Base-by-base conservation (phyloP, 1,139 yeast species). In the Lodderomyces orthopsilosis region DNA sequence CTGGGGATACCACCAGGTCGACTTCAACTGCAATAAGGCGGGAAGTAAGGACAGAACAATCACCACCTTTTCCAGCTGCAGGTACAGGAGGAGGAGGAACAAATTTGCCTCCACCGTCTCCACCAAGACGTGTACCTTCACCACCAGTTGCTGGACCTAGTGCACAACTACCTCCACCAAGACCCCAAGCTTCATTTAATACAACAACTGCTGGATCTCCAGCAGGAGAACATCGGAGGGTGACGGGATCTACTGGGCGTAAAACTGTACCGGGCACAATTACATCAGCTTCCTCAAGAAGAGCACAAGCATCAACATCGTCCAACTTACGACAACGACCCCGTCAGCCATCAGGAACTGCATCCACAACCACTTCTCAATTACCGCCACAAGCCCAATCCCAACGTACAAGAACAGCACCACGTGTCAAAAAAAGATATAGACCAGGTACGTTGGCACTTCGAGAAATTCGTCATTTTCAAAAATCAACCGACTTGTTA, bases 381-480 rank as follows among this genome's bases (percentile, higher is more conserved):
- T 26, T 14, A 26, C 37, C 18, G 37, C 23, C 9, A n/a, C 23
- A 22, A 28, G n/a, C 19, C 4, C 36, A 22, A 33, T 35, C n/a
- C 23, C 23, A 13, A 13, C 28, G 40, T 8, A 17, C 28, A 33
- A 22, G 41, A 21, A 33, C 41, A 13, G 37, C 41, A 32, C 23
- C 41, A 28, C 23, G 41, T 10, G 41, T 39, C 2, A 75, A 75
- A 51, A 72, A 78, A 46, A 67, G 88, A 46, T 83, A 78, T 55
- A 75, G 75, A 45, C 93, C 94, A 0, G 95, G 95, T 9, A 81
- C 86, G 0, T 67, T 70, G 35, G 95, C 96, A 1, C 63, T 88
- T 38, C 70, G 85, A 51, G 96, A 91, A 57, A 88, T 91, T 35
- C 70, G 94, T 46, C 77, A 74, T 55, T 90, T 81, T 55, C 98